Percentiles rank a stretch among this genome's conserved stretches.
These are phyloP conservation scores for Cladosporium sphaerospermum DNA, from an alignment of 2,329 filamentous ascomycete genomes.

Conservation along the genomic window DNA sequence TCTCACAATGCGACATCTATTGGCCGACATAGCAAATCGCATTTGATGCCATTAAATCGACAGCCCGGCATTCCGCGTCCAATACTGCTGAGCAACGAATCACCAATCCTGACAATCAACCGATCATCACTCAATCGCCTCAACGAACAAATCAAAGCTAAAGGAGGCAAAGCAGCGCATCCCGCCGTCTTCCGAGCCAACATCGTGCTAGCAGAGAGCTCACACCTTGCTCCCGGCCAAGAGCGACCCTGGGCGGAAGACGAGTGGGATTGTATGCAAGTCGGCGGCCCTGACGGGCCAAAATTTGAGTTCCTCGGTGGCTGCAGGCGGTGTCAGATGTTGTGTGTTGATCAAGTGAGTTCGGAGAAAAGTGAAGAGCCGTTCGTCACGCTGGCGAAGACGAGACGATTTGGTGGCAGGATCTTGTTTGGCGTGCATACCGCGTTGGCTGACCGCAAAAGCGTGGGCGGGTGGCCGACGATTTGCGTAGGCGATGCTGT, in stretches of 20 bases:
- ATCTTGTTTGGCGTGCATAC: slow-evolving; percentile 84
- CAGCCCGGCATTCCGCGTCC: slow-evolving; percentile 36
- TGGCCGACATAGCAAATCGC: slow-evolving; percentile 65
- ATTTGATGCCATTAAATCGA: slow-evolving; percentile 44
- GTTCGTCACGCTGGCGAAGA: slow-evolving; percentile 82
- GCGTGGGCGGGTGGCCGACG: neutral
- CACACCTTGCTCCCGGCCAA: slow-evolving; percentile 34
- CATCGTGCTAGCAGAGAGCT: slow-evolving; percentile 61
- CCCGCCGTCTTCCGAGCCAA: slow-evolving; percentile 83
- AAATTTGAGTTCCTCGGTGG: slow-evolving; percentile 67
- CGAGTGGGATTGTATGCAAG: slow-evolving; percentile 60
- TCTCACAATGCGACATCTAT: slow-evolving; percentile 50
- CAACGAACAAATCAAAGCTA: slow-evolving; percentile 62
- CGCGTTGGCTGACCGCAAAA: slow-evolving; percentile 12
- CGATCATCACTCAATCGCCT: slow-evolving; percentile 70
- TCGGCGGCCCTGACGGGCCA: slow-evolving; percentile 50
- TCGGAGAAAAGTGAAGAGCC: slow-evolving; percentile 75
- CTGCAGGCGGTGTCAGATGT: slow-evolving; percentile 90
- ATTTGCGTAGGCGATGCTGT: slow-evolving; percentile 19
- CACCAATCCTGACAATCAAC: slow-evolving; percentile 81
- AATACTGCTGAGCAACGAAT: slow-evolving; percentile 86
- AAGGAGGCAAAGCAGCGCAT: slow-evolving; percentile 58
- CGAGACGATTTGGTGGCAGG: slow-evolving; percentile 72
- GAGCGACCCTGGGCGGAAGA: slow-evolving; percentile 72
- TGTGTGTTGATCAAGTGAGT: slow-evolving; percentile 83